Evolutionary conservation across 352 stramenopile species (phyloP).

Genomic region (Thalassiosira livingstoniorum): DNA sequence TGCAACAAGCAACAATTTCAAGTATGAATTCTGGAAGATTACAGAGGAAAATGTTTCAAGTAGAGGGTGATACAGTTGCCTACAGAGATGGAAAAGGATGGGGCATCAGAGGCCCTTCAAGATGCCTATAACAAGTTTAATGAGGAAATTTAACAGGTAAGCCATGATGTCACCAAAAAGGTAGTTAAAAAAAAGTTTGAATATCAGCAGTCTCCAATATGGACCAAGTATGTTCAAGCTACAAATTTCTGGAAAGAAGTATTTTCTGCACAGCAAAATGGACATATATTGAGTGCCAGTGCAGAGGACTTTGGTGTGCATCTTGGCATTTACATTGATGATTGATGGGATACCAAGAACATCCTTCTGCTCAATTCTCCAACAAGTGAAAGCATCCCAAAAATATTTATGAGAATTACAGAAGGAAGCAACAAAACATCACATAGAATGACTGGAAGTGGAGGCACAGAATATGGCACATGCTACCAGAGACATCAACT

Average conservation of each 20-base stretch:
- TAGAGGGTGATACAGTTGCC: not conserved
- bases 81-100: not conserved
- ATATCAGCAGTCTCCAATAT: constrained; percentile 14
- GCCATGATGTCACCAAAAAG: not conserved
- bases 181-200: constrained; percentile 11
- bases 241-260: constrained; percentile 24
- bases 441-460: constrained; percentile 30
- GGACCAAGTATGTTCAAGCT: not conserved
- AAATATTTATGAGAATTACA: constrained; percentile 6
- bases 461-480: constrained; percentile 24
- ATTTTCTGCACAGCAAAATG: not conserved
- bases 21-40: constrained; percentile 1
- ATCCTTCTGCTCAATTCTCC: not conserved
- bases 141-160: not conserved
- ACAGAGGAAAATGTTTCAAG: constrained; percentile 7
- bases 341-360: not conserved
- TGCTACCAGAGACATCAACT: constrained; percentile 13
- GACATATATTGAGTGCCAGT: not conserved
- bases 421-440: not conserved
- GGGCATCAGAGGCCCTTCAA: not conserved
- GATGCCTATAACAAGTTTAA: not conserved
- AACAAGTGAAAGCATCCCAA: not conserved
- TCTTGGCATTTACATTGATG: constrained; percentile 1
- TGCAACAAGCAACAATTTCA: constrained; percentile 24
- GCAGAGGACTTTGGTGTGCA: not conserved